phyloP scores from a whole-genome alignment of 805 yeast genomes.

The Starmerella tilneyi region DNA sequence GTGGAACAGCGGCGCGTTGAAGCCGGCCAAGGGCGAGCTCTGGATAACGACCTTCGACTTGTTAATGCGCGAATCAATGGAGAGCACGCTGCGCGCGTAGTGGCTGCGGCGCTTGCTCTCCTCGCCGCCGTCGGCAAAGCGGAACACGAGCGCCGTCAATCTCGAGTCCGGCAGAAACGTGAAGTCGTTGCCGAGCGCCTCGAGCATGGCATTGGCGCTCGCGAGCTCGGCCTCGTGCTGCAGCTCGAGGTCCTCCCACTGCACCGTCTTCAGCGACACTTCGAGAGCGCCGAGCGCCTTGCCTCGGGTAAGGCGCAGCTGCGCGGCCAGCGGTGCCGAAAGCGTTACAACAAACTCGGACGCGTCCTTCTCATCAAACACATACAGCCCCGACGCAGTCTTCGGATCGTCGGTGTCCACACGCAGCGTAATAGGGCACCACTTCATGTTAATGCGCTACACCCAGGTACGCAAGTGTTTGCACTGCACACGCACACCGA shows the following conservation, averaged over 20 bases:
- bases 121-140: conserved; percentile 10
- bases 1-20: conserved; percentile 31
- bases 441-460: too few species aligned
- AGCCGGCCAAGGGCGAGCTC: conserved; percentile 31
- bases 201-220: not conserved
- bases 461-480: too few species aligned
- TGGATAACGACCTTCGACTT: conserved; percentile 12
- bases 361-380: not conserved
- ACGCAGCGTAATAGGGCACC: conserved; percentile 15
- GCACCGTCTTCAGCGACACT: conserved; percentile 6
- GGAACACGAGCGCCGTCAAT: conserved; percentile 13
- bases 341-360: conserved; percentile 11
- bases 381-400: conserved; percentile 16
- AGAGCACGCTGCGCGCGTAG: not conserved
- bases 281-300: conserved; percentile 11
- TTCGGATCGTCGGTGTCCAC: conserved; percentile 6
- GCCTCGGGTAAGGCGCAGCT: conserved; percentile 8
- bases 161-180: conserved; percentile 10
- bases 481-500: too few species aligned
- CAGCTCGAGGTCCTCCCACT: conserved; percentile 20
- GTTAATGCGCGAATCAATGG: not conserved
- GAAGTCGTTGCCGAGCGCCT: conserved; percentile 13
- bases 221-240: not conserved
- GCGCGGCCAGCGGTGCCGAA: conserved; percentile 7
- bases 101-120: not conserved